Conservation (phyloP, 225 moss, liverwort and hornwort genomes). For the Pleurozium schreberi region DNA sequence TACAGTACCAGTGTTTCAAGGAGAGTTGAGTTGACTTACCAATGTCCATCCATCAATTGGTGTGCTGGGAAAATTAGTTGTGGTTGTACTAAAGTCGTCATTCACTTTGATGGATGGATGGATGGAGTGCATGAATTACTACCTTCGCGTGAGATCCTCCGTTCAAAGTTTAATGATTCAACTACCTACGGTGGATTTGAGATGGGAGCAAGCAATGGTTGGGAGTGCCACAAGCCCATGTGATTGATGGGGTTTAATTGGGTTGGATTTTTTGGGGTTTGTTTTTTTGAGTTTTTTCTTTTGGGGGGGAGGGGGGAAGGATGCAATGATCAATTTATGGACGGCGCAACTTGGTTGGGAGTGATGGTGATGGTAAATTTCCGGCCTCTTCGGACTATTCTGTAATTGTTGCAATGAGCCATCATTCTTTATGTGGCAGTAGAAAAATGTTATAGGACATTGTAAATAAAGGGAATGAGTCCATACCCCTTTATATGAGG, state of each 20-base stretch:
- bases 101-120: not conserved
- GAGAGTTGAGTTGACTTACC: not conserved
- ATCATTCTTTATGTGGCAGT: not conserved
- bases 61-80: not conserved
- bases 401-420: not conserved
- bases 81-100: not conserved
- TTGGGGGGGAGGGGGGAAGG: too few species aligned
- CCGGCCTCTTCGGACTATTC: not conserved
- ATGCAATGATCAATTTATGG: not conserved
- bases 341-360: not conserved
- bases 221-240: not conserved
- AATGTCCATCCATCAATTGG: not conserved
- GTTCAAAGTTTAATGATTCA: not conserved
- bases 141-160: not conserved
- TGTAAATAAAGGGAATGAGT: too few species aligned
- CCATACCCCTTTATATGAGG: too few species aligned
- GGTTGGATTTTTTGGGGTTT: too few species aligned
- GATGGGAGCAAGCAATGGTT: not conserved
- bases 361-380: not conserved
- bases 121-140: not conserved
- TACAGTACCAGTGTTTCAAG: not conserved
- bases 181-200: not conserved
- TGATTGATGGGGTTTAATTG: not conserved
- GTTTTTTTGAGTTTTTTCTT: too few species aligned
- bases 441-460: not conserved